These are phyloP conservation scores for Aspergillus sp. DNA, from an alignment of 2,329 filamentous ascomycete species.

Conservation along the genomic window DNA sequence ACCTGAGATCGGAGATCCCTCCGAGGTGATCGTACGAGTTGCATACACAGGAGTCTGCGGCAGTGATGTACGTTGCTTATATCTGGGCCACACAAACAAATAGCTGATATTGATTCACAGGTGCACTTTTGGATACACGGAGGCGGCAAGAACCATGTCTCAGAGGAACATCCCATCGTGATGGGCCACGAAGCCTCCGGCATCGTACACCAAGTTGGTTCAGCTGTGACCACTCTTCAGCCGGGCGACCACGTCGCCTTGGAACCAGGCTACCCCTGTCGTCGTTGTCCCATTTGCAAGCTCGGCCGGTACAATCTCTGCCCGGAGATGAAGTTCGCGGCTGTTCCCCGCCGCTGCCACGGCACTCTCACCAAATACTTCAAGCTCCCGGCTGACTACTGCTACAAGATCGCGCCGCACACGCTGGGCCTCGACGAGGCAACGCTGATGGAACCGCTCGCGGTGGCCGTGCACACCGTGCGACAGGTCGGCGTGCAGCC, in stretches of 20 bases:
- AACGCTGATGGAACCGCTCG: slow-evolving; percentile 49
- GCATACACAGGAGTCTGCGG: slow-evolving; percentile 47
- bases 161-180: slow-evolving; percentile 22
- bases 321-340: slow-evolving; percentile 40
- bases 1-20: slow-evolving; percentile 33
- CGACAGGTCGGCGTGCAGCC: slow-evolving; percentile 39
- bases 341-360: slow-evolving; percentile 36
- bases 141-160: slow-evolving; percentile 30
- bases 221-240: slow-evolving; percentile 20
- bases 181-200: slow-evolving; percentile 38
- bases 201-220: slow-evolving; percentile 25
- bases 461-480: slow-evolving; percentile 47
- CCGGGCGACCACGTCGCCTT: slow-evolving; percentile 35
- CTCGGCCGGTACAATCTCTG: slow-evolving; percentile 44
- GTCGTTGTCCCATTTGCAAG: slow-evolving; percentile 36
- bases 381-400: slow-evolving; percentile 37
- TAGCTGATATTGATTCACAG: slow-evolving; percentile 11
- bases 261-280: slow-evolving; percentile 37
- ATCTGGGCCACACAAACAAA: background rate
- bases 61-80: slow-evolving; percentile 32
- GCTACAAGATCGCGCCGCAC: slow-evolving; percentile 37
- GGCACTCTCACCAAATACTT: slow-evolving; percentile 41
- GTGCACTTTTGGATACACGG: slow-evolving; percentile 43
- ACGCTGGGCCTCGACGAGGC: slow-evolving; percentile 42
- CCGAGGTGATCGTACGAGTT: slow-evolving; percentile 47